Base-by-base conservation (phyloP, 108 stramenopile species). In the Pseudonitzschia pungens region DNA sequence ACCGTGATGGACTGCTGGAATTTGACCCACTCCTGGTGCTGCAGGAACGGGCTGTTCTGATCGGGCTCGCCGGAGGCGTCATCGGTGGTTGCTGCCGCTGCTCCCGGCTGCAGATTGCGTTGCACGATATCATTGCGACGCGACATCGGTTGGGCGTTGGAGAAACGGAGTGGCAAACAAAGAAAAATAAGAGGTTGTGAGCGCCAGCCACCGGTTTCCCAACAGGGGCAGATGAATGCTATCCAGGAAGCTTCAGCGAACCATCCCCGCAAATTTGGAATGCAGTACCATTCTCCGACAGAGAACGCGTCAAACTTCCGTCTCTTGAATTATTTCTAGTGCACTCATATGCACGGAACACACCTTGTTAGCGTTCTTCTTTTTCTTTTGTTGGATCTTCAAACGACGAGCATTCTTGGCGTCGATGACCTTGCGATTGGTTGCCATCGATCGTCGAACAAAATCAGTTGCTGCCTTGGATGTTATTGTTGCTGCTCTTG, bases 1-100 rank as follows among this genome's bases (percentile, higher is more conserved):
- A 93, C 90, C 20, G 84, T 40, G 69, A 93, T 93, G 69, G 90
- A 89, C 65, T 85, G 81, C 75, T 93, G 92, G 60, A 93, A 93
- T 71, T 91, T 79, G 31, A 93, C 88, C 92, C 92, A 93, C 69
- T 87, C 80, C 66, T 86, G 78, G 63, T 91, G 92, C 65, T 90
- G 89, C 31, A 79, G 65, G 54, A 79, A 79, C 21, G 78, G 78
- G 55, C 68, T 55, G 54, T 55, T 55, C 10, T 2, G 24, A 2
- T 55, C 54, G 21, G 54, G 12, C 26, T 55, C 54, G 26, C 26
- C 54, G 24, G 24, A 26, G 24, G 54, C 54, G 20, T 26, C 54
- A 1, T 55, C 54, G 22, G 54, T 24, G 26, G 2, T 26, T 21
- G 21, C 22, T 10, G 24, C 2, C 9, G 54, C 54, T 11, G 7